These are phyloP conservation scores for Lactarius psammicola DNA, from an alignment of 768 basidiomycete genomes.

Conservation along the genomic window DNA sequence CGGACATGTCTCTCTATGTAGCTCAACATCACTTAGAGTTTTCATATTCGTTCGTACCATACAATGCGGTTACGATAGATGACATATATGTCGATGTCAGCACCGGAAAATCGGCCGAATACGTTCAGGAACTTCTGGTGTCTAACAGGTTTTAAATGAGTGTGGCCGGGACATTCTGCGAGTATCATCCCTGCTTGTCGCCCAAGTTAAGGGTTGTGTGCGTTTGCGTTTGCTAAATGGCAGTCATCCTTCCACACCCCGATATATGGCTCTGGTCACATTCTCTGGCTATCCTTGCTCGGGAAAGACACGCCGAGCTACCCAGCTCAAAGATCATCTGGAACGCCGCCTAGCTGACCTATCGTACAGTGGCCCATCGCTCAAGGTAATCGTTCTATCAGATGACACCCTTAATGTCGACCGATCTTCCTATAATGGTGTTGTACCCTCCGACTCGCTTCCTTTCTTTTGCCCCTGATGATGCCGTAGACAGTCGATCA, in stretches of 20 bases:
- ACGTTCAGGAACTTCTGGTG: not conserved
- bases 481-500: constrained; percentile 57
- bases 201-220: not conserved
- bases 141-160: not conserved
- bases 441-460: constrained; percentile 28
- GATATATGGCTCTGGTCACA: constrained; percentile 95
- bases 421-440: constrained; percentile 74
- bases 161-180: too few species aligned
- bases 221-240: not conserved
- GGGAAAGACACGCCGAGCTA: constrained; percentile 78
- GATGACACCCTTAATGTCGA: constrained; percentile 69
- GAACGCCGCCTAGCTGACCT: constrained; percentile 49
- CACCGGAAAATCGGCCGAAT: too few species aligned
- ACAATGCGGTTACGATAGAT: not conserved
- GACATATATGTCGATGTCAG: too few species aligned
- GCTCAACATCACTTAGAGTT: too few species aligned
- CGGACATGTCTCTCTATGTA: not conserved
- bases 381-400: constrained; percentile 55
- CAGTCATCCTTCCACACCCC: not conserved
- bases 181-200: not conserved
- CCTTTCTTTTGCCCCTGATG: constrained; percentile 1
- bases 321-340: constrained; percentile 60
- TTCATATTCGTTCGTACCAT: too few species aligned
- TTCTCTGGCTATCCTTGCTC: constrained; percentile 84
- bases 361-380: constrained; percentile 51